Evolutionary conservation across 768 basidiomycete species (phyloP).

Genomic region (Amanita subjunquillea): DNA sequence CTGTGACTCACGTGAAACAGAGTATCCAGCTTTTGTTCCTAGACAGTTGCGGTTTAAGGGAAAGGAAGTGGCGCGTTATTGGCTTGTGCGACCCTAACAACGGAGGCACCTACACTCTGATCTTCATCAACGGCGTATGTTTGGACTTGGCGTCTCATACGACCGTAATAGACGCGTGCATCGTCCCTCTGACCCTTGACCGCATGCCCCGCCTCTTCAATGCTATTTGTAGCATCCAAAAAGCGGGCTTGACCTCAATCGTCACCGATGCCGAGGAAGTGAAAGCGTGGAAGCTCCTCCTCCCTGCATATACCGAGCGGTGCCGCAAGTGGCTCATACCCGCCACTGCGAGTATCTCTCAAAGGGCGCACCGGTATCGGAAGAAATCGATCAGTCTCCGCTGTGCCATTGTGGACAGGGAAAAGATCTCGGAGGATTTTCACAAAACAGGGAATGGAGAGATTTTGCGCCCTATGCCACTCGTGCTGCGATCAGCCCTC

Average conservation of each 20-base stretch:
- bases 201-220: neutral
- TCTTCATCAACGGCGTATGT: slow-evolving; percentile 36
- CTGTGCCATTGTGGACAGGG: slow-evolving; percentile 47
- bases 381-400: slow-evolving; percentile 25
- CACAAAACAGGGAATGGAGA: slow-evolving; percentile 22
- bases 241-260: slow-evolving; percentile 8
- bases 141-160: slow-evolving; percentile 41
- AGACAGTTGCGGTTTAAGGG: neutral
- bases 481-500: slow-evolving; percentile 38
- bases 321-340: slow-evolving; percentile 40
- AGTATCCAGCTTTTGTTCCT: slow-evolving; percentile 7
- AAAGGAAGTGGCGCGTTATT: slow-evolving; percentile 8
- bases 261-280: slow-evolving; percentile 22
- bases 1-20: slow-evolving; percentile 9
- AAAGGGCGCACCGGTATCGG: slow-evolving; percentile 26
- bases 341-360: slow-evolving; percentile 35
- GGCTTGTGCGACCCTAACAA: slow-evolving; percentile 13
- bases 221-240: neutral
- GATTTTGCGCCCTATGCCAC: slow-evolving; percentile 32
- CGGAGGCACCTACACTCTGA: slow-evolving; percentile 21
- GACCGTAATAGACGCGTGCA: slow-evolving; percentile 38
- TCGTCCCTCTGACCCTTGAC: slow-evolving; percentile 24
- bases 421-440: slow-evolving; percentile 30
- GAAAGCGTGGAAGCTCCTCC: slow-evolving; percentile 37
- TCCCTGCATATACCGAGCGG: slow-evolving; percentile 41